Conservation (phyloP, 2,329 filamentous ascomycete genomes). For the Penicillium olsonii region DNA sequence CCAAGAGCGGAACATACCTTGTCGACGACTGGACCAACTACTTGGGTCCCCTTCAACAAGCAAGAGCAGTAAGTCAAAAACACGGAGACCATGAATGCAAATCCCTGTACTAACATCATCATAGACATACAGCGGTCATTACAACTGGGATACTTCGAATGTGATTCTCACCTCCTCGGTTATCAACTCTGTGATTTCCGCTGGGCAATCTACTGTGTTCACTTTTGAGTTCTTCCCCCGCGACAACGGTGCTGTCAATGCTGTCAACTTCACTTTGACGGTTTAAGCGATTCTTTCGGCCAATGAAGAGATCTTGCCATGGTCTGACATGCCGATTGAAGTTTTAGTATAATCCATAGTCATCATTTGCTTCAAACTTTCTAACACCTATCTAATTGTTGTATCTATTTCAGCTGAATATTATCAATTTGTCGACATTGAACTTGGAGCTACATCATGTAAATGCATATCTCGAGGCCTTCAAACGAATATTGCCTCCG, state of each 20-base stretch:
- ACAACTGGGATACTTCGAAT: conserved; percentile 51
- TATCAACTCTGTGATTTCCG: conserved; percentile 49
- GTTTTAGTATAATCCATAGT: too few species aligned
- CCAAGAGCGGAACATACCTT: conserved; percentile 51
- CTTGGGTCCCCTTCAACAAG: conserved; percentile 55
- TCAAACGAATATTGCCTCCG: too few species aligned
- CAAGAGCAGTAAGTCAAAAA: conserved; percentile 31
- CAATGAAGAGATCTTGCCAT: too few species aligned
- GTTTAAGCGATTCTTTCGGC: conserved; percentile 27
- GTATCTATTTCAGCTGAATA: too few species aligned
- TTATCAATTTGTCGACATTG: too few species aligned
- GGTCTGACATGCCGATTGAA: too few species aligned
- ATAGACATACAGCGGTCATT: conserved; percentile 54
- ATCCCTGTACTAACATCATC: background rate
- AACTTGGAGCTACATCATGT: too few species aligned
- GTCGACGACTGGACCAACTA: conserved; percentile 60
- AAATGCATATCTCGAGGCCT: too few species aligned
- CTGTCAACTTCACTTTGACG: conserved; percentile 51
- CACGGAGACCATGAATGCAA: background rate
- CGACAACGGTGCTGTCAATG: conserved; percentile 47
- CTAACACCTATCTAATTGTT: too few species aligned
- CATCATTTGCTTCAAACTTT: too few species aligned
- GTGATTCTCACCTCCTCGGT: conserved; percentile 51
- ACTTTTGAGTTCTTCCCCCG: conserved; percentile 60
- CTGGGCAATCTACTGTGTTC: conserved; percentile 49